These are phyloP conservation scores for Neurospora tetraspora DNA, from an alignment of 495 filamentous ascomycete genomes.

Conservation along the genomic window DNA sequence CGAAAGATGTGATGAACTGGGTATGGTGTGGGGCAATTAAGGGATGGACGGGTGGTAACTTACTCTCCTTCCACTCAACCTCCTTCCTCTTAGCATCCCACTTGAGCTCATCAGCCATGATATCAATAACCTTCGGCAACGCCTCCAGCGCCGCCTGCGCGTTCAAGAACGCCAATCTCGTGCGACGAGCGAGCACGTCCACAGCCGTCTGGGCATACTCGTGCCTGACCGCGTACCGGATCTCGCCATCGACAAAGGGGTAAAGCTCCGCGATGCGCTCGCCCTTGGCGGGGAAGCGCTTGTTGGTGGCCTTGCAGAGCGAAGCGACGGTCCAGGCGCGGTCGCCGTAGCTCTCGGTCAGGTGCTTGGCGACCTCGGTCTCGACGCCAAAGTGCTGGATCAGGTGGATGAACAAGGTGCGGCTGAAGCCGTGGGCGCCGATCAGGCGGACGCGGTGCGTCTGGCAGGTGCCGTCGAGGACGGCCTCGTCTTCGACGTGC, in stretches of 20 bases:
- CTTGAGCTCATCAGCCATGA: conserved; percentile 81
- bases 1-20: too few species aligned
- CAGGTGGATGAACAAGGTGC: conserved; percentile 95
- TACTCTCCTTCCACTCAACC: conserved; percentile 72
- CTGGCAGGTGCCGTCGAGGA: conserved; percentile 77
- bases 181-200: conserved; percentile 82
- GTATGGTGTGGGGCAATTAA: too few species aligned
- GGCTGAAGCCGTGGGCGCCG: conserved; percentile 88
- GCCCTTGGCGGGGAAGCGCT: conserved; percentile 82
- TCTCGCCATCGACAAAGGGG: conserved; percentile 94
- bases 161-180: conserved; percentile 85
- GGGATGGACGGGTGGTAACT: too few species aligned
- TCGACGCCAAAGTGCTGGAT: conserved; percentile 97
- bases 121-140: conserved; percentile 77
- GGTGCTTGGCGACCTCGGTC: conserved; percentile 87
- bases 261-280: conserved; percentile 74
- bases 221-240: conserved; percentile 79
- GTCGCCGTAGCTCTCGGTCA: conserved; percentile 85
- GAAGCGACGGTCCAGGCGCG: conserved; percentile 92
- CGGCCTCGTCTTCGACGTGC: conserved; percentile 59
- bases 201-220: conserved; percentile 94
- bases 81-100: conserved; percentile 72
- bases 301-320: conserved; percentile 67
- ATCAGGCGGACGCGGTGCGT: conserved; percentile 85
- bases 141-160: conserved; percentile 91